Evolutionary conservation across 371 early-diverging fungal species (phyloP), one percentile per base, ranked within the genome.

Genomic region (Mortierella sp.): DNA sequence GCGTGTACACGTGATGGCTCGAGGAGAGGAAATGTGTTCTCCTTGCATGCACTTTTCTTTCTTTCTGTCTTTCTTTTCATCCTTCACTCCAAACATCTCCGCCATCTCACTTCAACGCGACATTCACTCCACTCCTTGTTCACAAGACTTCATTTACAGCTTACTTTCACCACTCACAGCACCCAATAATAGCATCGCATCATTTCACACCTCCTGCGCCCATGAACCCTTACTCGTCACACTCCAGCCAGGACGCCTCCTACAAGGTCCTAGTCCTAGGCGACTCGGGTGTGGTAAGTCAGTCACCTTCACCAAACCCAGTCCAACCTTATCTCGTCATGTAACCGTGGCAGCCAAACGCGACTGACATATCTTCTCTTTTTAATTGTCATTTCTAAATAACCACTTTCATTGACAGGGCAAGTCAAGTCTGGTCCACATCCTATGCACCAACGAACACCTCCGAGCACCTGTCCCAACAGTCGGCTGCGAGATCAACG

Each of bases 381-480:
- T 6, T 28, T 34, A 28, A 67, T 24, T 31, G 24, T 40, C 6
- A 4, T 4, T 40, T 6, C 6, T 6, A 40, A 40, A 40, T 40
- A 40, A 2, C 26, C 28, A 21, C n/a, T 48, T 46, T 57, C 5
- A 61, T 2, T 40, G 9, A 2, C 14, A 89, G 89, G 91, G 91
- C 43, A 91, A 91, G 78, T 87, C 89, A 5, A 87, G 87, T 21
- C 73, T 90, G 19, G 88, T 91, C 8, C 90, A 91, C 73, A 81
- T 89, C 40, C 87, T 91, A 19, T 91, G 91, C 71, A 87, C 88
- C 53, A 80, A 79, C 51, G 89, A 89, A 61, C 81, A 83, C 21
- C 76, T 89, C 48, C 71, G 80, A 69, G 16, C 80, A 5, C 78
- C 78, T 0, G 73, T 77, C 9, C 82, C 83, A 21, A 90, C 91